Percentiles rank a stretch among this genome's conserved stretches.
These are phyloP conservation scores for Leccinum obscurum DNA, from an alignment of 768 basidiomycete genomes.

Conservation along the genomic window DNA sequence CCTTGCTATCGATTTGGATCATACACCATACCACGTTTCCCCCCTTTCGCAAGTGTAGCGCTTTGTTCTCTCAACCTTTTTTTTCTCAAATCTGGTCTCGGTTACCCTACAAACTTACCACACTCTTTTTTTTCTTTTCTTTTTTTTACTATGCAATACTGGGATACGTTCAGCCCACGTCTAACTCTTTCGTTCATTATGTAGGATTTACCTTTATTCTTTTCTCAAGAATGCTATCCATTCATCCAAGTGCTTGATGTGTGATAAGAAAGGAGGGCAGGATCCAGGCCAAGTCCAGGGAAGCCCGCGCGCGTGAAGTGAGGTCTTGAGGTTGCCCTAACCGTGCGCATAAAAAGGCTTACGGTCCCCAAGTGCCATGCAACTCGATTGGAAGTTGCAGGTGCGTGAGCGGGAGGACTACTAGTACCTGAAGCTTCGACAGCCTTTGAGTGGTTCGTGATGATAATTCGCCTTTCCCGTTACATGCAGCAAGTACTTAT, in stretches of 20 bases:
- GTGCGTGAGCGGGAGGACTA: too few species aligned
- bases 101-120: conserved; percentile 9
- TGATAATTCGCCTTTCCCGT: too few species aligned
- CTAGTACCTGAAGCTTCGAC: too few species aligned
- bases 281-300: too few species aligned
- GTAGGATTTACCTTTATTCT: conserved; percentile 13
- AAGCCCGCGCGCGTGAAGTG: too few species aligned
- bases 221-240: conserved; percentile 19
- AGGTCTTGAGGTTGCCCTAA: too few species aligned
- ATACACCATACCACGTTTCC: conserved; percentile 16
- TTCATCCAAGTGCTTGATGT: not conserved
- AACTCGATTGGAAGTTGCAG: too few species aligned
- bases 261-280: not conserved
- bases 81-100: conserved; percentile 1
- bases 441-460: too few species aligned
- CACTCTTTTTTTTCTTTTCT: conserved; percentile 10
- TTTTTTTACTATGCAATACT: conserved; percentile 3
- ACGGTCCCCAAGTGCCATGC: too few species aligned
- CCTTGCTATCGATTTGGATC: conserved; percentile 22
- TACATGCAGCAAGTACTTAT: too few species aligned
- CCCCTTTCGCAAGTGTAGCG: conserved; percentile 25
- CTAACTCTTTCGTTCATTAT: conserved; percentile 21
- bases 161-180: conserved; percentile 27
- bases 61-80: conserved; percentile 10
- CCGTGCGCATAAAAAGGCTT: too few species aligned